A percentile compares a stretch with the other conserved stretches of the same genome.
These are phyloP conservation scores for Diplotaxis tenuifolia DNA, from an alignment of 345 rosid genomes.

Conservation along the genomic window DNA sequence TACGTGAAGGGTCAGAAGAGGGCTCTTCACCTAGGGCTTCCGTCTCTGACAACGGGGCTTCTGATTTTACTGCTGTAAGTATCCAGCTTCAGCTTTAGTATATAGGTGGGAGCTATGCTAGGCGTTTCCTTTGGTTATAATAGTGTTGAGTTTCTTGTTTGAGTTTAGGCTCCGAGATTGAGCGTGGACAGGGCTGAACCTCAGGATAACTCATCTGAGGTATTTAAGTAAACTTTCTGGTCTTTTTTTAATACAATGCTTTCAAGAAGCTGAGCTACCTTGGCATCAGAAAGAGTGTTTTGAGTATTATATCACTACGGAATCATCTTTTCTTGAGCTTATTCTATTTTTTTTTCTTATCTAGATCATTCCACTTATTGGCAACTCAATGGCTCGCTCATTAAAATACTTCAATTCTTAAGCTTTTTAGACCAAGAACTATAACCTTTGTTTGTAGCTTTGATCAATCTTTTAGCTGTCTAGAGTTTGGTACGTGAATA, in stretches of 20 bases:
- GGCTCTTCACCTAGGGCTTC: slow-evolving; percentile 76
- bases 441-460: not conserved
- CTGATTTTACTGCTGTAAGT: slow-evolving; percentile 65
- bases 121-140: not conserved
- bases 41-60: slow-evolving; percentile 56
- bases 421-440: not conserved
- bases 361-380: not conserved
- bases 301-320: slow-evolving; percentile 1
- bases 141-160: slow-evolving; percentile 25
- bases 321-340: not conserved
- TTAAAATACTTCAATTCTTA: not conserved
- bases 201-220: slow-evolving; percentile 62
- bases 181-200: slow-evolving; percentile 46
- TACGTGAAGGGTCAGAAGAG: slow-evolving; percentile 78
- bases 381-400: not conserved
- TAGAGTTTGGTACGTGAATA: not conserved
- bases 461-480: not conserved
- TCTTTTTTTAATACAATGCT: not conserved
- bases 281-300: not conserved
- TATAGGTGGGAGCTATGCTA: not conserved
- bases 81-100: not conserved
- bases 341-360: not conserved
- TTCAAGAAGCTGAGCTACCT: not conserved
- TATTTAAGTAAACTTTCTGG: slow-evolving; percentile 22
- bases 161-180: slow-evolving; percentile 56